Evolutionary conservation across 2,329 filamentous ascomycete species (phyloP).

Genomic region (Grosmannia serpens): DNA sequence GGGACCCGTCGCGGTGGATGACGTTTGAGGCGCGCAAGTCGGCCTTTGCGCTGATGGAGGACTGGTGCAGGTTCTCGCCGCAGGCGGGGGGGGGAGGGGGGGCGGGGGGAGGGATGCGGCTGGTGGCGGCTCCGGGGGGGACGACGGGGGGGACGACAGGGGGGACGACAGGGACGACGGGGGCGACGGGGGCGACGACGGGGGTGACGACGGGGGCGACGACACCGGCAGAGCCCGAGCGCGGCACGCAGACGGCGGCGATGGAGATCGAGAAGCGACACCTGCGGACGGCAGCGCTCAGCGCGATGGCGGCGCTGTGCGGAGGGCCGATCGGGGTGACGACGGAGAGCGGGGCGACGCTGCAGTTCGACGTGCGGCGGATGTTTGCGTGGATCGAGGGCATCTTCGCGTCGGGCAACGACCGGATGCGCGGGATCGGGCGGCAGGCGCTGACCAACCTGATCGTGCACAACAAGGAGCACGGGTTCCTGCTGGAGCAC

Average conservation of each 20-base stretch:
- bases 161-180: no score
- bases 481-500: conserved; percentile 74
- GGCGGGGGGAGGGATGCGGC: conserved; percentile 18
- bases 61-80: conserved; percentile 96
- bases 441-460: conserved; percentile 80
- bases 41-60: conserved; percentile 92
- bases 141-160: background rate
- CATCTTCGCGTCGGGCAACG: conserved; percentile 85
- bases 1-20: conserved; percentile 86
- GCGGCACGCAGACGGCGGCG: conserved; percentile 69
- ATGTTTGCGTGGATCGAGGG: conserved; percentile 94
- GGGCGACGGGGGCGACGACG: background rate
- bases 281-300: conserved; percentile 77
- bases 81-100: conserved; percentile 72
- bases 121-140: background rate
- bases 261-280: conserved; percentile 97
- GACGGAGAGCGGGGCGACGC: conserved; percentile 73
- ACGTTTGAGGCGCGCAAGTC: conserved; percentile 94
- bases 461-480: conserved; percentile 80
- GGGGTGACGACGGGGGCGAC: no score
- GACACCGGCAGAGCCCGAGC: conserved; percentile 41
- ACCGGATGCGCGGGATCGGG: conserved; percentile 84
- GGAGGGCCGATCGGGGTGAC: conserved; percentile 75
- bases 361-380: conserved; percentile 84
- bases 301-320: conserved; percentile 90